Percentiles rank a stretch among this genome's conserved stretches.
Conservation (phyloP, 2,329 filamentous ascomycete species). For the Grosmannia clavigera region DNA sequence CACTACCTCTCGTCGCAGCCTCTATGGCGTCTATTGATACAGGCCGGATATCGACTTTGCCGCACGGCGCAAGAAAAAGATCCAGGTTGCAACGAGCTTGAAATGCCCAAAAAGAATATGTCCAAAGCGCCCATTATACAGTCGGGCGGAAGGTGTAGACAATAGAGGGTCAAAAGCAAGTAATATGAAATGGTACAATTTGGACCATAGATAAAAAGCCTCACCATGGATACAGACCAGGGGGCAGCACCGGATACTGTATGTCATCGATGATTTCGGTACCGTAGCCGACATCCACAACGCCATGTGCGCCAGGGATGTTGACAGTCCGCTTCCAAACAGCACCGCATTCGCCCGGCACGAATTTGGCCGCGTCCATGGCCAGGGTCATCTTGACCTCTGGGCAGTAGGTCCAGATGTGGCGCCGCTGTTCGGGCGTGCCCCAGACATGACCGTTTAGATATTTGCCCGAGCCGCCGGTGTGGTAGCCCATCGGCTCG, state of each 20-base stretch:
- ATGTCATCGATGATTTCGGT: constrained; percentile 28
- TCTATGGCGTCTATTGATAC: background rate
- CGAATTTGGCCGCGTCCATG: constrained; percentile 40
- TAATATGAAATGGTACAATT: background rate
- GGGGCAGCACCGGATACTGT: constrained; percentile 27
- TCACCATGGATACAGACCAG: constrained; percentile 22
- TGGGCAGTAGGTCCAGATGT: constrained; percentile 45
- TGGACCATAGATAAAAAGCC: background rate
- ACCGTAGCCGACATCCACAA: constrained; percentile 21
- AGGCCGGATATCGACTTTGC: background rate
- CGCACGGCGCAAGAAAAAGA: background rate
- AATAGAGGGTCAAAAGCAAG: background rate
- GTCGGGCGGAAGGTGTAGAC: background rate
- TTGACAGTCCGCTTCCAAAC: constrained; percentile 31
- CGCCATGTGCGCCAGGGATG: constrained; percentile 9
- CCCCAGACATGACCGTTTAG: constrained; percentile 37
- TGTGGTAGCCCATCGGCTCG: constrained; percentile 48
- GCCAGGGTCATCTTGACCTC: constrained; percentile 45
- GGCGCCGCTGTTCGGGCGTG: constrained; percentile 29
- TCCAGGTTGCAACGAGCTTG: background rate
- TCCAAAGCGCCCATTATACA: background rate
- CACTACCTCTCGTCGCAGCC: background rate
- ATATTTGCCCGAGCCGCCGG: constrained; percentile 33
- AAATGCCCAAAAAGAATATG: background rate
- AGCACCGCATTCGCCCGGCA: constrained; percentile 33